Evolutionary conservation across 768 basidiomycete species (phyloP), one percentile per base, ranked within the genome.

Genomic region (Kwoniella europaea): DNA sequence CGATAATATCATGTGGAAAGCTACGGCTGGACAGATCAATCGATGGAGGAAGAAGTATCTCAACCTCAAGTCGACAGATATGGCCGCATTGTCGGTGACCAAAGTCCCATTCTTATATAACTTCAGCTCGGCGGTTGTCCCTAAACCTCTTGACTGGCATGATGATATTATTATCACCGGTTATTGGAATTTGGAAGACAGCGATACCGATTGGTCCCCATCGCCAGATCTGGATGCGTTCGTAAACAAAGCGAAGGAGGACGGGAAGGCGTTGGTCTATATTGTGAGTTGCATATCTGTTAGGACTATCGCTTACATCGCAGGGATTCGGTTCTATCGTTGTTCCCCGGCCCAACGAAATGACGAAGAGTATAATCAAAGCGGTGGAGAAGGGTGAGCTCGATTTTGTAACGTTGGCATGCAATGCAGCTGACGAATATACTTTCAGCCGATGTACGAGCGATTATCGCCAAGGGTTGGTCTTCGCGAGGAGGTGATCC

Each of bases 391-490:
- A 87, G 79, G 88, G 89, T 89, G 70, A 42, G 71, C 61, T 13
- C 15, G 29, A n/a, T 10, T n/a, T 1, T 3, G 16, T 15, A 7
- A 50, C 10, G 12, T 16, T 50, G 46, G 42, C 52, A 50, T 18
- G 24, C 15, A 3, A 27, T 70, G 35, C 61, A 20, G 46, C 41
- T 57, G 22, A 61, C 59, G 43, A 54, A 3, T 69, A 5, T 4
- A 20, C 16, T 22, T 18, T 18, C n/a, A 88, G 88, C 88, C 63
- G 89, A 85, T 67, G 90, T 91, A 2, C 83, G 89, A 18, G 90
- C 90, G 0, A 89, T 91, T 74, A 86, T 91, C 46, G 88, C 88
- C 13, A 90, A 89, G 76, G 90, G 90, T 15, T 90, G 90, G 90
- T 88, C 88, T 1, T 85, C 86, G 2, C 85, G 90, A 53, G 85